phyloP scores from a whole-genome alignment of 2,329 filamentous ascomycete species.

The Pleoardoris graminearum region DNA sequence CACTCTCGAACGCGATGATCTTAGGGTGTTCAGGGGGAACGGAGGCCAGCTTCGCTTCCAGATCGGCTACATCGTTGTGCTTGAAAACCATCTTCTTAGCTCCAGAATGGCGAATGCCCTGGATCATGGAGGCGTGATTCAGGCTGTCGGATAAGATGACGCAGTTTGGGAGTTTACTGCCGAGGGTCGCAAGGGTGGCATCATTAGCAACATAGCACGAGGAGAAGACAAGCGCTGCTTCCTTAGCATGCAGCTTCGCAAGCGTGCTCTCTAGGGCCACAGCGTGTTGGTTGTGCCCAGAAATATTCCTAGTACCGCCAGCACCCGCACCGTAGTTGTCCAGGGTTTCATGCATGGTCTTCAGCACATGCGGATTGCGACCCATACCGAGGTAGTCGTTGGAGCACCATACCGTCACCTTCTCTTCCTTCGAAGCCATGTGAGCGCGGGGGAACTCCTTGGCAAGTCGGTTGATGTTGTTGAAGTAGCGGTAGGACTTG shows the following conservation, averaged over 20 bases:
- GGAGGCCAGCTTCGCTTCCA: slow-evolving; percentile 89
- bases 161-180: slow-evolving; percentile 93
- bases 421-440: slow-evolving; percentile 79
- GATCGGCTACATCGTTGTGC: slow-evolving; percentile 88
- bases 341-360: slow-evolving; percentile 91
- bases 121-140: slow-evolving; percentile 99
- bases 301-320: slow-evolving; percentile 95
- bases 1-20: slow-evolving; percentile 98
- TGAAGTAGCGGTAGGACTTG: slow-evolving; percentile 99
- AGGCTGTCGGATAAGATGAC: slow-evolving; percentile 97
- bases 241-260: slow-evolving; percentile 88
- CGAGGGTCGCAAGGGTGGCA: slow-evolving; percentile 92
- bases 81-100: slow-evolving; percentile 98
- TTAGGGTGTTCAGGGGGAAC: slow-evolving; percentile 85
- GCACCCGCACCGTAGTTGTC: slow-evolving; percentile 95
- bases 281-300: slow-evolving; percentile 94
- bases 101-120: slow-evolving; percentile 95
- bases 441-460: slow-evolving; percentile 96
- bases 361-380: slow-evolving; percentile 81
- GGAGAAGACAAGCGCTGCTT: slow-evolving; percentile 89
- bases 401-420: slow-evolving; percentile 97
- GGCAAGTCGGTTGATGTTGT: slow-evolving; percentile 98
- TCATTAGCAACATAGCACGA: slow-evolving; percentile 99
- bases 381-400: slow-evolving; percentile 99
- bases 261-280: slow-evolving; percentile 79